Evolutionary conservation across 495 filamentous ascomycete genomes (phyloP).

Genomic region (Hypoxylon fuscum): DNA sequence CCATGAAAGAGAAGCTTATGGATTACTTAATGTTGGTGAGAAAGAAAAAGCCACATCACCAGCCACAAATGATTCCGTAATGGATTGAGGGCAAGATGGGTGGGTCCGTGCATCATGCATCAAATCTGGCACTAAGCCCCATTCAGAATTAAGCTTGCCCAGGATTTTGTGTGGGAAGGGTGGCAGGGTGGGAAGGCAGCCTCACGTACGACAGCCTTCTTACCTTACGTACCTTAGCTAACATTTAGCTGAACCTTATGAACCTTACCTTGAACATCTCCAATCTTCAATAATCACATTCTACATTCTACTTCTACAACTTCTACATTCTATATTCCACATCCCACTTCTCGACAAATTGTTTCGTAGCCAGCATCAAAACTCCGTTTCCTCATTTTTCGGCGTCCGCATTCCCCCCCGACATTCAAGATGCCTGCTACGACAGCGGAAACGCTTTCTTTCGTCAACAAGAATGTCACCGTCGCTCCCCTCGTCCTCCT

Average conservation of each 20-base stretch:
- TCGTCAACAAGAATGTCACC: conserved; percentile 91
- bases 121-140: conserved; percentile 14
- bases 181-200: too few species aligned
- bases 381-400: conserved; percentile 11
- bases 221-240: conserved; percentile 11
- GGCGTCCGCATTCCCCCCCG: conserved; percentile 9
- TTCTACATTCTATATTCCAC: too few species aligned
- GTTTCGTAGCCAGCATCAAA: conserved; percentile 19
- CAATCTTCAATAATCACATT: too few species aligned
- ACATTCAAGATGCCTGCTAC: conserved; percentile 82
- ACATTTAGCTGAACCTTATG: too few species aligned
- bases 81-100: too few species aligned
- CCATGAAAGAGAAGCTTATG: too few species aligned
- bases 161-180: conserved; percentile 26
- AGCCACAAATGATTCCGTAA: conserved; percentile 27
- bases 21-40: too few species aligned
- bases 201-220: conserved; percentile 42
- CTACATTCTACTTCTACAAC: conserved; percentile 2
- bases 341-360: too few species aligned
- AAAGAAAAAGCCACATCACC: conserved; percentile 1
- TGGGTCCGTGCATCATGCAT: conserved; percentile 16
- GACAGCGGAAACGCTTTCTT: conserved; percentile 90
- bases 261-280: too few species aligned
- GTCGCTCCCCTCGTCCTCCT: conserved; percentile 98
- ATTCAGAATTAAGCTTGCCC: conserved; percentile 34